Evolutionary conservation across 1,284 basidiomycete genomes (phyloP), one percentile per base, ranked within the genome.

Genomic region (Trametes polyzona): DNA sequence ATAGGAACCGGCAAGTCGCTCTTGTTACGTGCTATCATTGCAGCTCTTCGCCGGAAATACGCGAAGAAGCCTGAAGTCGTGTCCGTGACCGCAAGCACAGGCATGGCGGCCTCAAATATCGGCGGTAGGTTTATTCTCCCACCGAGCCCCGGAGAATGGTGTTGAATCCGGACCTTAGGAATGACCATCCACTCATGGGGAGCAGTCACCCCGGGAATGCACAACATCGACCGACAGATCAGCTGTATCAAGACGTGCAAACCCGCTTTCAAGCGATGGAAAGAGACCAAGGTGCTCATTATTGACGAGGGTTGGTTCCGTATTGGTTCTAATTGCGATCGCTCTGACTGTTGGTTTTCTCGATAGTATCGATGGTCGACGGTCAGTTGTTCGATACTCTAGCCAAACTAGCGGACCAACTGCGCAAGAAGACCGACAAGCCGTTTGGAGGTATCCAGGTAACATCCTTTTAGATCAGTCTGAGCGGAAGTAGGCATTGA

Each of bases 401-500:
- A 9, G 73, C 73, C 7, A 62, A 65, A 17, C 61, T 75, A 8
- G 73, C 74, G 0, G 58, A 60, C 30, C 64, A 66, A n/a, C 63
- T 76, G 4, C 67, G 74, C 21, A 82, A 93, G 64, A 88, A 87
- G 67, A 85, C 77, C 6, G 58, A 73, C 0, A 71, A 74, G 44
- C 92, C 96, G 0, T 99, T 98, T 63, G 96, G 97, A n/a, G 96
- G 96, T 1, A 96, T 99, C 30, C 95, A 96, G 80, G 92, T 92
- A 36, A n/a, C n/a, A n/a, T n/a, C n/a, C n/a, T n/a, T n/a, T n/a
- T n/a, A n/a, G n/a, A n/a, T n/a, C n/a, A n/a, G n/a, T n/a, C n/a
- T n/a, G n/a, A n/a, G n/a, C n/a, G n/a, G n/a, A n/a, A n/a, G n/a
- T n/a, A n/a, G n/a, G 3, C 29, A 1, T 33, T 9, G 16, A 19